Evolutionary conservation across 805 yeast genomes (phyloP).

Genomic region (Myxozyma lipomycoides): DNA sequence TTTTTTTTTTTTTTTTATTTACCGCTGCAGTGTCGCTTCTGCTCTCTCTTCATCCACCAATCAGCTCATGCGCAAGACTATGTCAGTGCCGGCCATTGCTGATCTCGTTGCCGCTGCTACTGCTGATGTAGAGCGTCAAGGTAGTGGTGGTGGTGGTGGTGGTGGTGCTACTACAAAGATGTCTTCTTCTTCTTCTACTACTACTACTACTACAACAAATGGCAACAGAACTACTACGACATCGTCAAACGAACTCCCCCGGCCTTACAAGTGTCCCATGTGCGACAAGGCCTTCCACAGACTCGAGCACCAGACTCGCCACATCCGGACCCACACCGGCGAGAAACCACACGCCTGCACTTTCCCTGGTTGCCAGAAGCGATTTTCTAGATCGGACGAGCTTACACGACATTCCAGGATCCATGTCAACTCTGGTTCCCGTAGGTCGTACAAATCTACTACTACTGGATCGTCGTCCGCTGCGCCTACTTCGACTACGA

Average conservation of each 20-base stretch:
- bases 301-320: conserved; percentile 86
- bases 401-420: conserved; percentile 80
- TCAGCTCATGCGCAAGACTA: conserved; percentile 7
- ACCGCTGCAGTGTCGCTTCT: too few relatives aligned
- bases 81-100: conserved; percentile 11
- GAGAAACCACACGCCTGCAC: conserved; percentile 86
- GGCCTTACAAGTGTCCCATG: conserved; percentile 82
- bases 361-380: conserved; percentile 77
- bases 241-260: conserved; percentile 35
- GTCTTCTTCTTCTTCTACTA: neutral
- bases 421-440: conserved; percentile 48
- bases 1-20: too few relatives aligned
- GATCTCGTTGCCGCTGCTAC: conserved; percentile 6
- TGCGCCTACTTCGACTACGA: neutral
- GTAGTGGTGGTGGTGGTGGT: neutral
- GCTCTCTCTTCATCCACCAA: too few relatives aligned
- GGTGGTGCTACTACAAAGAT: neutral
- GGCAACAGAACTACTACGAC: neutral
- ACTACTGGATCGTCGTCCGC: neutral
- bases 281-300: conserved; percentile 85
- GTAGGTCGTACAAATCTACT: conserved; percentile 30
- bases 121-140: neutral
- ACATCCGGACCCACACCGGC: conserved; percentile 88
- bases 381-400: conserved; percentile 79
- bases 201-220: neutral